A percentile compares a stretch with the other conserved stretches of the same genome.
These are phyloP conservation scores for Ascoidea rubescens DNA, from an alignment of 805 yeast species.

Conservation along the genomic window DNA sequence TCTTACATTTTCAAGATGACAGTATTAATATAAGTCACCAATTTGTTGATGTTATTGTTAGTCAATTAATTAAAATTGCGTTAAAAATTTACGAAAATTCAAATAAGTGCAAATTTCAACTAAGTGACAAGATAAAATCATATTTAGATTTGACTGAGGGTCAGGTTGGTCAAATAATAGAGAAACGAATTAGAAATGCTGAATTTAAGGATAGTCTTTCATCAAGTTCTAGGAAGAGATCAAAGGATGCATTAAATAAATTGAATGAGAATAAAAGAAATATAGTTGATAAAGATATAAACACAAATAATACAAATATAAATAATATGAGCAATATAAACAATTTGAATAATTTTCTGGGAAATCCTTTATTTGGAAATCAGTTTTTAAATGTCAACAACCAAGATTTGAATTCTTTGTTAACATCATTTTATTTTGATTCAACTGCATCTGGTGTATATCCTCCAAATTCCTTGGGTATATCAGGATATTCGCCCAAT, in stretches of 20 bases:
- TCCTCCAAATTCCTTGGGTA: not conserved
- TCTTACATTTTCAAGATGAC: not conserved
- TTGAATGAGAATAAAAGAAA: too few relatives aligned
- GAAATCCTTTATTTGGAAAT: not conserved
- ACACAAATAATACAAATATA: not conserved
- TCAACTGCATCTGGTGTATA: not conserved
- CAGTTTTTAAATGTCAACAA: too few relatives aligned
- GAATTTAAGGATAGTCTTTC: not conserved
- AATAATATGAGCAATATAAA: too few relatives aligned
- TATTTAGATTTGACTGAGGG: not conserved
- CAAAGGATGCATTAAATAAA: not conserved
- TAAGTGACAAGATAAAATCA: not conserved
- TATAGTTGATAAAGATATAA: too few relatives aligned
- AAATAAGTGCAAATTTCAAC: not conserved
- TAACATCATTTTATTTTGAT: not conserved
- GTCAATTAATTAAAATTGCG: not conserved
- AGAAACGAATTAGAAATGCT: too few relatives aligned
- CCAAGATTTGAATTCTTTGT: not conserved
- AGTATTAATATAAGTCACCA: not conserved
- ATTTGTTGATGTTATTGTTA: not conserved
- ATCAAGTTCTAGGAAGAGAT: not conserved
- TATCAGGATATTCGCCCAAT: not conserved
- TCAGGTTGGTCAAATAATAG: not conserved
- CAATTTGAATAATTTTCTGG: too few relatives aligned
- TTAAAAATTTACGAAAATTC: not conserved